Evolutionary conservation across 192 early-diverging fungal genomes (phyloP), one percentile per base, ranked within the genome.

Genomic region (Coemansia umbellata): DNA sequence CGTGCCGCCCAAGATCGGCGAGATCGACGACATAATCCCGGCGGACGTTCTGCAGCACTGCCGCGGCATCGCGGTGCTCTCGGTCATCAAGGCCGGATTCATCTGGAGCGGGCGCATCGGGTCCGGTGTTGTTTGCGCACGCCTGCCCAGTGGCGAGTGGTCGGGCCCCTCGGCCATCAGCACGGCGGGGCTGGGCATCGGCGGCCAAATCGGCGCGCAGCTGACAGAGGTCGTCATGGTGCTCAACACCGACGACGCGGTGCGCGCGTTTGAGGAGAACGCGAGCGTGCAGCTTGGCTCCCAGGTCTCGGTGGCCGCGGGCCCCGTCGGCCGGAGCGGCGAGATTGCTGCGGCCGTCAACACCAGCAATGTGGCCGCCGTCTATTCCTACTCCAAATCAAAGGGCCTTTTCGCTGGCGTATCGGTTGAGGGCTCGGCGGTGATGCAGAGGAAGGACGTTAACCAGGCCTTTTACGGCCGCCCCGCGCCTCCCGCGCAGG

Each of bases 391-490:
- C 75, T 87, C 89, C 50, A 94, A 95, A 61, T 84, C 89, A 26
- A 89, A 86, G 68, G 94, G 94, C 21, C 79, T 97, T 47, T 95
- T 95, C 84, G 94, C 91, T 5, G 94, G 95, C 21, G 80, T 90
- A 3, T 90, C 89, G 2, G 73, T 92, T n/a, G 92, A 97, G 57
- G 94, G 94, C 21, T 88, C 92, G 3, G 83, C 87, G 4, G 85
- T 97, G 27, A 39, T 89, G 3, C 85, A 90, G 65, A 80, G 92
- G 47, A 83, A 86, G 55, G 90, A 94, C 47, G 92, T 90, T 24
- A 95, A 97, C 70, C 78, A 79, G 31, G 81, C 81, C 24, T 86
- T 94, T 43, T 97, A 97, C 63, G 86, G 90, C 9, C 74, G 82
- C 39, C 80, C 81, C 3, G 86, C 93, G n/a, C 74, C 82, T 24